A percentile compares a stretch with the other conserved stretches of the same genome.
phyloP scores from a whole-genome alignment of 768 basidiomycete genomes.

The Hortiboletus flavorubellus region DNA sequence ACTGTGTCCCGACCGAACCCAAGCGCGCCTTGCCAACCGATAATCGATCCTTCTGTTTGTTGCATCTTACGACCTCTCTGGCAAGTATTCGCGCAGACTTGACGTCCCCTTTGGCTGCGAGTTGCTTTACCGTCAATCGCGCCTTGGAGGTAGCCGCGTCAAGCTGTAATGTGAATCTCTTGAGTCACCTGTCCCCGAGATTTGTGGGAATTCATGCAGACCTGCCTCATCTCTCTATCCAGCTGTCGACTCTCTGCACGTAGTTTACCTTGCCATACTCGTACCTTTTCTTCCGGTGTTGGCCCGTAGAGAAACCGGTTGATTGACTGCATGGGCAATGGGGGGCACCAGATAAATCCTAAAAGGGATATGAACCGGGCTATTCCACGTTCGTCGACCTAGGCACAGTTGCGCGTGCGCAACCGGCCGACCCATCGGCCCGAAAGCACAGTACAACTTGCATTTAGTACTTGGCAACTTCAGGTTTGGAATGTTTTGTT shows the following conservation, averaged over 20 bases:
- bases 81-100: conserved; percentile 93
- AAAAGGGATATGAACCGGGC: conserved; percentile 8
- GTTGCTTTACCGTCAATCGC: conserved; percentile 74
- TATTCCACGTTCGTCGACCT: conserved; percentile 10
- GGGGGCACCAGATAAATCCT: conserved; percentile 1
- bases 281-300: conserved; percentile 90
- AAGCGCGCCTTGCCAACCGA: conserved; percentile 91
- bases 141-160: conserved; percentile 82
- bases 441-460: no score
- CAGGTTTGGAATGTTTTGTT: no score
- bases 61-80: conserved; percentile 88
- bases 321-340: conserved; percentile 68
- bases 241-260: conserved; percentile 77
- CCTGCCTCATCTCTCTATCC: conserved; percentile 96
- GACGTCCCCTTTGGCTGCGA: conserved; percentile 87
- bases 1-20: conserved; percentile 85
- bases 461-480: no score
- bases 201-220: conserved; percentile 38
- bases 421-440: background rate
- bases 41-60: conserved; percentile 91
- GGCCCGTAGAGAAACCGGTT: conserved; percentile 96
- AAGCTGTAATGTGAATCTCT: conserved; percentile 47
- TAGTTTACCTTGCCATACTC: conserved; percentile 87
- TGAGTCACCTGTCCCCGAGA: conserved; percentile 9
- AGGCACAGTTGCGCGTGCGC: background rate